Evolutionary conservation across 169 alveolate genomes (phyloP).

Genomic region (Condylostoma magnum): DNA sequence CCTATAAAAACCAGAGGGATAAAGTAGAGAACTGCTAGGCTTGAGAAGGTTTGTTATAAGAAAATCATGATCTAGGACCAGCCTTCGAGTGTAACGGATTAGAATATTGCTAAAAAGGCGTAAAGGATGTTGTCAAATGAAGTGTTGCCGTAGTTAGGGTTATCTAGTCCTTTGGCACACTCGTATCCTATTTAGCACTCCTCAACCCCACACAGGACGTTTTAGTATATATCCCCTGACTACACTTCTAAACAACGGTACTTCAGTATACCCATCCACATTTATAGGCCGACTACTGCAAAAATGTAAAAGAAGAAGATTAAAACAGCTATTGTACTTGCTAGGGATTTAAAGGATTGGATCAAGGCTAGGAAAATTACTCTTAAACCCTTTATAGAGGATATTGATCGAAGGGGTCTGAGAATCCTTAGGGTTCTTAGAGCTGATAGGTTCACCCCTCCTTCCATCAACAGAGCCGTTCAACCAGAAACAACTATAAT

Average conservation of each 20-base stretch:
- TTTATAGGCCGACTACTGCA: constrained; percentile 42
- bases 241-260: constrained; percentile 30
- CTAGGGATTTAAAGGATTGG: constrained; percentile 30
- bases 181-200: constrained; percentile 43
- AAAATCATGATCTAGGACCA: constrained; percentile 55
- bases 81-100: constrained; percentile 64
- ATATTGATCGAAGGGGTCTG: constrained; percentile 40
- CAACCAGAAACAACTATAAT: constrained; percentile 62
- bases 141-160: constrained; percentile 60
- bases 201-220: constrained; percentile 36
- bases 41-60: constrained; percentile 33
- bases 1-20: constrained; percentile 61
- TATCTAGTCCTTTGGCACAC: constrained; percentile 59
- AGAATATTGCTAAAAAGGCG: constrained; percentile 58
- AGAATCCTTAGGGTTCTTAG: constrained; percentile 45
- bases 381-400: constrained; percentile 33
- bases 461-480: constrained; percentile 33
- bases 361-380: constrained; percentile 26
- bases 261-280: constrained; percentile 39
- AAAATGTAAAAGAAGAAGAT: constrained; percentile 38
- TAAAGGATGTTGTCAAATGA: constrained; percentile 55
- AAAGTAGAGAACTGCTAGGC: constrained; percentile 49
- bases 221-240: constrained; percentile 19
- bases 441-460: constrained; percentile 46
- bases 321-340: constrained; percentile 32